These are phyloP conservation scores for Trypanosoma vivax DNA, from an alignment of 208 protist genomes.

Conservation along the genomic window DNA sequence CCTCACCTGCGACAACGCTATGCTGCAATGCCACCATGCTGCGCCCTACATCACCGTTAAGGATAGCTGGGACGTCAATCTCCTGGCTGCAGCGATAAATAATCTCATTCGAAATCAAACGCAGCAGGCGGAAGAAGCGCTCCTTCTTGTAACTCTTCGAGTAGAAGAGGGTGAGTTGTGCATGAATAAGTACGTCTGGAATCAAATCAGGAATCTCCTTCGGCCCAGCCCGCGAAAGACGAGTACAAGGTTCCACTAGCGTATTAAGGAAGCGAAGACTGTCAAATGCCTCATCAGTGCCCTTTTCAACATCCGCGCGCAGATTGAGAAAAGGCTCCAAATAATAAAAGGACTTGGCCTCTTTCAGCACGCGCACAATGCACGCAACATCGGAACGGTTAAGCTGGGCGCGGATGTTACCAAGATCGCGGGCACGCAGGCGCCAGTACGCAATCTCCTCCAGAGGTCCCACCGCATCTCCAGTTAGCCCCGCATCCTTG, in stretches of 20 bases:
- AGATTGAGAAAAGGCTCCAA: conserved; percentile 93
- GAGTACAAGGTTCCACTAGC: conserved; percentile 91
- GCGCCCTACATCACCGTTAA: conserved; percentile 87
- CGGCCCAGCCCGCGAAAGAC: conserved; percentile 72
- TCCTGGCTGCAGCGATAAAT: conserved; percentile 91
- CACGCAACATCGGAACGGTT: conserved; percentile 83
- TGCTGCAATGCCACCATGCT: conserved; percentile 91
- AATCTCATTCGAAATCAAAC: conserved; percentile 95
- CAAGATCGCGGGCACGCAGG: conserved; percentile 89
- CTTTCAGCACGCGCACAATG: conserved; percentile 88
- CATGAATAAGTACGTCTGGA: conserved; percentile 80
- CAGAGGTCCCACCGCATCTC: conserved; percentile 82
- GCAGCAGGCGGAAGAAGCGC: conserved; percentile 86
- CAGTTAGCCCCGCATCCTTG: conserved; percentile 54
- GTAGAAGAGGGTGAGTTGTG: conserved; percentile 91
- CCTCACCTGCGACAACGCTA: conserved; percentile 85
- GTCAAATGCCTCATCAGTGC: conserved; percentile 92
- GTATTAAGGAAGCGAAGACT: conserved; percentile 94
- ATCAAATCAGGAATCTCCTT: conserved; percentile 90
- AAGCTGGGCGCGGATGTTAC: conserved; percentile 93
- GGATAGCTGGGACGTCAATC: conserved; percentile 93
- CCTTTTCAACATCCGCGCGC: conserved; percentile 88
- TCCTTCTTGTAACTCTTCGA: conserved; percentile 95
- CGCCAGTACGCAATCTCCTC: conserved; percentile 97
- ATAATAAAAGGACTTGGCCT: conserved; percentile 93